phyloP scores from a whole-genome alignment of 768 basidiomycete species.

The Pulveroboletus sp. region DNA sequence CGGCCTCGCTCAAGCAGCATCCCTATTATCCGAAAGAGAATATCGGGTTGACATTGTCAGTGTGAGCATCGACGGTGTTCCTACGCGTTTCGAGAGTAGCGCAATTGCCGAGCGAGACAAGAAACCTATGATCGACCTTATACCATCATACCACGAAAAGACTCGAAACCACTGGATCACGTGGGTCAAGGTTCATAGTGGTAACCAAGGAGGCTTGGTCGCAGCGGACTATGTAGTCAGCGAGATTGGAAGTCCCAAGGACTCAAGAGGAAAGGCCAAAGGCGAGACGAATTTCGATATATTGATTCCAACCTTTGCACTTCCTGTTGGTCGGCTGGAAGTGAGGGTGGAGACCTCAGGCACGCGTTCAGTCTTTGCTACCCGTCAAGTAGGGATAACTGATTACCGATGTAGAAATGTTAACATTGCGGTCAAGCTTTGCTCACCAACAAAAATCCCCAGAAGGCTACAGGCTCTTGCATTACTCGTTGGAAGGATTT shows the following conservation, averaged over 20 bases:
- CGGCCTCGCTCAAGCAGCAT: constrained; percentile 50
- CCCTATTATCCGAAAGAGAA: constrained; percentile 15
- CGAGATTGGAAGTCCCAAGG: constrained; percentile 14
- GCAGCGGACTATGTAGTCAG: constrained; percentile 63
- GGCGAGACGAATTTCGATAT: constrained; percentile 38
- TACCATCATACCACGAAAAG: constrained; percentile 48
- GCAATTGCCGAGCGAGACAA: constrained; percentile 36
- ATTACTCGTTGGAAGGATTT: constrained; percentile 52
- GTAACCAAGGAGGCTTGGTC: constrained; percentile 46
- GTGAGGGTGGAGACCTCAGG: constrained; percentile 56
- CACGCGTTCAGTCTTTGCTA: constrained; percentile 28
- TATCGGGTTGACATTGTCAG: constrained; percentile 48
- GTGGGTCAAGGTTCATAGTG: constrained; percentile 61
- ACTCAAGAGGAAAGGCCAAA: constrained; percentile 32
- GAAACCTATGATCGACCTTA: constrained; percentile 31
- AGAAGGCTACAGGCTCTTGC: constrained; percentile 46
- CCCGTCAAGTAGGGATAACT: constrained; percentile 3
- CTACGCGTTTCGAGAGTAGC: constrained; percentile 56
- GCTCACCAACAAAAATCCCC: constrained; percentile 40
- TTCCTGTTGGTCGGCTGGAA: constrained; percentile 65
- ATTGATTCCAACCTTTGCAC: constrained; percentile 64
- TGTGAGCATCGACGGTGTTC: constrained; percentile 60
- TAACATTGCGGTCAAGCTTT: constrained; percentile 51
- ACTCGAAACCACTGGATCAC: constrained; percentile 55
- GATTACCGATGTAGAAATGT: constrained; percentile 38